These are phyloP conservation scores for Daucus carota DNA, from an alignment of 129 eudicot species.

Conservation along the genomic window DH1_v3.0 NC_030381.2:35665001-35665500, in stretches of 20 bases:
- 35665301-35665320: neutral
- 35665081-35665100: too few relatives aligned
- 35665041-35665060: too few relatives aligned
- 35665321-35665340: neutral
- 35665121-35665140: too few relatives aligned
- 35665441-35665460: constrained; percentile 86
- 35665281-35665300: neutral
- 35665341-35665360: neutral
- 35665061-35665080: too few relatives aligned
- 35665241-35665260: neutral
- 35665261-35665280: neutral
- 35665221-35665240: neutral
- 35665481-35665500: constrained; percentile 74
- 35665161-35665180: too few relatives aligned
- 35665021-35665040: too few relatives aligned
- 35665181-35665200: neutral
- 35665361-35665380: neutral
- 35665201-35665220: neutral
- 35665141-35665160: too few relatives aligned
- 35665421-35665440: constrained; percentile 66
- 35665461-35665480: constrained; percentile 92
- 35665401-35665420: constrained; percentile 94
- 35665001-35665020: too few relatives aligned
- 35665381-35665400: constrained; percentile 34
- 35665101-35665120: too few relatives aligned